Evolutionary conservation across 768 basidiomycete genomes (phyloP).

Genomic region (Russula virescens): DNA sequence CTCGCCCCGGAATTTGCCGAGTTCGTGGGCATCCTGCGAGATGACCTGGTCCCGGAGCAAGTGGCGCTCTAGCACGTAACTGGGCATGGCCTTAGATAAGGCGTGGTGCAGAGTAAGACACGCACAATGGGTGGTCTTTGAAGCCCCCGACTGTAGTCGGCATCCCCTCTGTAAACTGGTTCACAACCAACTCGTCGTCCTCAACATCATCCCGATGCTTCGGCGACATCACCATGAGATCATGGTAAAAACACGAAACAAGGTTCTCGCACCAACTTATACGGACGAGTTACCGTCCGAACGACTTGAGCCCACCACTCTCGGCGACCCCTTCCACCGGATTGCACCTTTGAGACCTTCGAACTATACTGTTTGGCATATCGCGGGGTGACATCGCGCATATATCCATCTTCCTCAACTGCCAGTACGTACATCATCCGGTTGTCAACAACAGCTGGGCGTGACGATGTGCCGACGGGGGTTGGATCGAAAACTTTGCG

Average conservation of each 20-base stretch:
- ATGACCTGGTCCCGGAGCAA: conserved; percentile 85
- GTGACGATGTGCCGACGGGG: conserved; percentile 17
- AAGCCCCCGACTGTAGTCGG: conserved; percentile 86
- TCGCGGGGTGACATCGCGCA: conserved; percentile 83
- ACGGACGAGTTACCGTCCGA: conserved; percentile 59
- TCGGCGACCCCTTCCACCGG: conserved; percentile 56
- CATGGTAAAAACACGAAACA: conserved; percentile 24
- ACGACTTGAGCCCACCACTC: conserved; percentile 86
- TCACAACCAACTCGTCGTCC: conserved; percentile 77
- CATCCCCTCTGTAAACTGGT: conserved; percentile 86
- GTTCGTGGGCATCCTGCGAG: conserved; percentile 60
- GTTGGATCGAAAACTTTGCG: conserved; percentile 73
- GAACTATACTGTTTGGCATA: conserved; percentile 80
- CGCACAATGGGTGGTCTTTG: conserved; percentile 91
- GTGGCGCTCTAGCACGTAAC: conserved; percentile 82
- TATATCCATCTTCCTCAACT: conserved; percentile 91
- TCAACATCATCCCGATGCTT: conserved; percentile 92
- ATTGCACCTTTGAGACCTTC: conserved; percentile 76
- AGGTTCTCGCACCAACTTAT: conserved; percentile 56
- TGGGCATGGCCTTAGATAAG: conserved; percentile 28
- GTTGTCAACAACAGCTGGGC: conserved; percentile 49
- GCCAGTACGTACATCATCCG: conserved; percentile 91
- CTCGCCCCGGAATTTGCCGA: conserved; percentile 91
- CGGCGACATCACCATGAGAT: conserved; percentile 7
- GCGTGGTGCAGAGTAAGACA: conserved; percentile 9